A percentile compares a stretch with the other conserved stretches of the same genome.
Evolutionary conservation across 2,329 filamentous ascomycete genomes (phyloP).

Genomic region (Trichoderma aggressivum): DNA sequence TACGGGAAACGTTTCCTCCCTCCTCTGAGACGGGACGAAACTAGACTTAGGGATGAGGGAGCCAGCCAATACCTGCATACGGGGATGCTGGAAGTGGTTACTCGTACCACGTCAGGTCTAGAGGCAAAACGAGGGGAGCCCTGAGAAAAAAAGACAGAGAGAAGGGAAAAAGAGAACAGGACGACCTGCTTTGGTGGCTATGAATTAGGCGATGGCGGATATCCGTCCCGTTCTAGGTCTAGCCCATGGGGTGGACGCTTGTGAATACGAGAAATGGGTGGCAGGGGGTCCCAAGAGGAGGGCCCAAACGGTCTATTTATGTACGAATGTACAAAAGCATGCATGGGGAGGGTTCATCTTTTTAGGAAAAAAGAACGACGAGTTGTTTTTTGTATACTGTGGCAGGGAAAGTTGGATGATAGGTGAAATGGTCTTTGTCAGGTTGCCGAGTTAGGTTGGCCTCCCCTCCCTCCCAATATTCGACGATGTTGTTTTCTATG

Average conservation of each 20-base stretch:
- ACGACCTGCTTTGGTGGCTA: background rate
- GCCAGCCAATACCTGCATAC: background rate
- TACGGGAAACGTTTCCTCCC: background rate
- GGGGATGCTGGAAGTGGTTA: background rate
- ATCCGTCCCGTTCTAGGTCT: conserved; percentile 12
- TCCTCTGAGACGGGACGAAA: background rate
- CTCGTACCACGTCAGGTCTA: background rate
- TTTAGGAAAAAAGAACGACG: background rate
- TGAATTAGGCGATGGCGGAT: conserved; percentile 10
- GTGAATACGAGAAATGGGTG: conserved; percentile 14
- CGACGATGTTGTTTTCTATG: background rate
- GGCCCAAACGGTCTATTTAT: background rate
- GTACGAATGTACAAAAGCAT: background rate
- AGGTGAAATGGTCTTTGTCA: background rate
- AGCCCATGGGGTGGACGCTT: conserved; percentile 9
- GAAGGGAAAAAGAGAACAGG: background rate
- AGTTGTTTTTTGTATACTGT: background rate
- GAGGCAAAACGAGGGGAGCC: background rate
- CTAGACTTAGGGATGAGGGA: background rate
- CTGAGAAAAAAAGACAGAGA: background rate
- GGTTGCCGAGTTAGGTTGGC: background rate
- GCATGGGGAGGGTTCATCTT: background rate
- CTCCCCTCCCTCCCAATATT: background rate
- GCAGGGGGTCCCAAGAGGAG: background rate
- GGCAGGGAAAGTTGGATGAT: background rate